Evolutionary conservation across 169 alveolate genomes (phyloP).

Genomic region (Cryptosporidium baileyi): DNA sequence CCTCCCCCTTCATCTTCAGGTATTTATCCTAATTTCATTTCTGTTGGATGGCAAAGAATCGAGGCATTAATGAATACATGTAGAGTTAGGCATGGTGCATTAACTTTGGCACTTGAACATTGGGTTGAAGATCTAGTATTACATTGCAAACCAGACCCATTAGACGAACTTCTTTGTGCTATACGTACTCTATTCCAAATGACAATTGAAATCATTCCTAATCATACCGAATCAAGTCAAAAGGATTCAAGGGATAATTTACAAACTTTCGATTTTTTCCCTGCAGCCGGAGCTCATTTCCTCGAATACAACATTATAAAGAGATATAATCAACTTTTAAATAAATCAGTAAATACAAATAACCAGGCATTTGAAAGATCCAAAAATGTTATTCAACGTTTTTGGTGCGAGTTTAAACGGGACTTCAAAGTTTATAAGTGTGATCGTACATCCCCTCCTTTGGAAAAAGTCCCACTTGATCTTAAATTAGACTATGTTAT

Average conservation of each 20-base stretch:
- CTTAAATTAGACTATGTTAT: constrained; percentile 70
- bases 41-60: constrained; percentile 64
- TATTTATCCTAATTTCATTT: constrained; percentile 34
- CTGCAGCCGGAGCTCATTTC: constrained; percentile 71
- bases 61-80: constrained; percentile 59
- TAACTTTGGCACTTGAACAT: constrained; percentile 66
- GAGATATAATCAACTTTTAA: constrained; percentile 65
- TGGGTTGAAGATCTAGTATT: constrained; percentile 75
- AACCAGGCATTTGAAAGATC: constrained; percentile 65
- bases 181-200: constrained; percentile 74
- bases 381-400: constrained; percentile 55
- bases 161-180: constrained; percentile 76
- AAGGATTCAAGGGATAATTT: neutral
- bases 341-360: constrained; percentile 3
- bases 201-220: constrained; percentile 71
- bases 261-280: constrained; percentile 27
- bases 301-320: constrained; percentile 65
- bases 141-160: constrained; percentile 74
- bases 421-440: constrained; percentile 61
- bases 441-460: neutral
- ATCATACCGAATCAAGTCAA: neutral
- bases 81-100: constrained; percentile 49
- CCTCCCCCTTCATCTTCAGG: constrained; percentile 69
- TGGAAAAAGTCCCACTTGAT: constrained; percentile 29
- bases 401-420: constrained; percentile 70